A percentile compares a stretch with the other conserved stretches of the same genome.
Conservation (phyloP, 106 monocot species). For the Ottelia alismoides region DNA sequence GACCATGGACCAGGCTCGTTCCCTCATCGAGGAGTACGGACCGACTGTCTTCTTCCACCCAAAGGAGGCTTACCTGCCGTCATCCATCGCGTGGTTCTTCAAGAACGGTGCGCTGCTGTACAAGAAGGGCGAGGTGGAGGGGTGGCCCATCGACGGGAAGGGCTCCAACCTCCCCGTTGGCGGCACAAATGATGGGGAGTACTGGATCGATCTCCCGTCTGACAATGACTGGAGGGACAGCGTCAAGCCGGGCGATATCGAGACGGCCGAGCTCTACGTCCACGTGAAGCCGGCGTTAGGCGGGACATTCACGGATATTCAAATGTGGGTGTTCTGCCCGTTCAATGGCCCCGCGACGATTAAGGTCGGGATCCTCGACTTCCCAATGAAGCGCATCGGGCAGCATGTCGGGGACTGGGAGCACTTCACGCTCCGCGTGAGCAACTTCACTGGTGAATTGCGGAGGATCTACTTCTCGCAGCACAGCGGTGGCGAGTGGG, state of each 20-base stretch:
- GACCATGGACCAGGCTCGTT: constrained; percentile 69
- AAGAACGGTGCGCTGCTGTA: constrained; percentile 71
- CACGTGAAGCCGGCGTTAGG: constrained; percentile 88
- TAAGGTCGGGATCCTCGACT: constrained; percentile 42
- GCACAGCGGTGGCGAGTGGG: constrained; percentile 95
- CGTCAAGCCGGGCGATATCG: constrained; percentile 55
- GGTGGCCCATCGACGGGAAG: constrained; percentile 39
- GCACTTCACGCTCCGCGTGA: constrained; percentile 89
- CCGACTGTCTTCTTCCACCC: constrained; percentile 95
- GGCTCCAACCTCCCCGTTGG: constrained; percentile 81
- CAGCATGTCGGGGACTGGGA: constrained; percentile 95
- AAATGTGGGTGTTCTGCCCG: constrained; percentile 94
- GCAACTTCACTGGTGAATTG: constrained; percentile 78
- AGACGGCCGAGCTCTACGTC: constrained; percentile 69
- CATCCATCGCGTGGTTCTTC: constrained; percentile 94
- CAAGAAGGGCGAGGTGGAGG: constrained; percentile 25
- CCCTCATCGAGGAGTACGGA: constrained; percentile 77
- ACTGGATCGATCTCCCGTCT: constrained; percentile 95
- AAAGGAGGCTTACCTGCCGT: constrained; percentile 75
- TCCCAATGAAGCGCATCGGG: constrained; percentile 59
- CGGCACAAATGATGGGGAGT: constrained; percentile 79
- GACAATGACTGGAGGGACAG: constrained; percentile 24
- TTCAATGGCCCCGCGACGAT: constrained; percentile 92
- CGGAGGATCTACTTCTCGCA: constrained; percentile 86
- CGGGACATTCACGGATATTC: constrained; percentile 88